Conservation (phyloP, 2,329 filamentous ascomycete genomes). For the Chrysoporthe puriensis region DNA sequence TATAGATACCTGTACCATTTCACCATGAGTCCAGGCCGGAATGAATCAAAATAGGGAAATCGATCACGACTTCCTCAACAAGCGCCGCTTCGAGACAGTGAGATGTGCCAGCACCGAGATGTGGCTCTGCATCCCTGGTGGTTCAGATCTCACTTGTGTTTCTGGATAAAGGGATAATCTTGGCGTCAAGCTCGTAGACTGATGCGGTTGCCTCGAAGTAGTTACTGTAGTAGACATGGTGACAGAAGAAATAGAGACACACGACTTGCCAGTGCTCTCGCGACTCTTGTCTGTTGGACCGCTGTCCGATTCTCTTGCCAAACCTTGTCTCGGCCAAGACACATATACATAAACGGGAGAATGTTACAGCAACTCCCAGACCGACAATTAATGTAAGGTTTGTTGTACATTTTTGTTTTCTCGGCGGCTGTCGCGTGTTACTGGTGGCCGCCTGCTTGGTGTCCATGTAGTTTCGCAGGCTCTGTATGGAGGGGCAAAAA, state of each 20-base stretch:
- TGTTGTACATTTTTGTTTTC: background rate
- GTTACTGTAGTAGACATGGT: slow-evolving; percentile 7
- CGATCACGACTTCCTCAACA: slow-evolving; percentile 25
- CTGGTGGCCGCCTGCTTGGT: slow-evolving; percentile 11
- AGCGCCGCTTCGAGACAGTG: slow-evolving; percentile 28
- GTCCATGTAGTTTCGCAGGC: slow-evolving; percentile 15
- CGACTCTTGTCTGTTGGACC: background rate
- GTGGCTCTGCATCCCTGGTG: slow-evolving; percentile 3
- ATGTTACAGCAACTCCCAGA: background rate
- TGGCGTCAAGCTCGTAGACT: slow-evolving; percentile 4
- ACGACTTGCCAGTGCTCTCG: background rate
- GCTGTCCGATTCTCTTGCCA: background rate
- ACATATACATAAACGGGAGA: background rate
- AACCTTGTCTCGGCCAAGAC: background rate
- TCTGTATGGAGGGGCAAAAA: slow-evolving; percentile 19
- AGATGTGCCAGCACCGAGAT: slow-evolving; percentile 23
- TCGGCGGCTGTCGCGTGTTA: background rate
- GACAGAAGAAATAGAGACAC: background rate
- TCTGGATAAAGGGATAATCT: background rate
- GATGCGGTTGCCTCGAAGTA: background rate
- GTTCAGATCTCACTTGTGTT: slow-evolving; percentile 5
- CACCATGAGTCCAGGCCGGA: slow-evolving; percentile 40
- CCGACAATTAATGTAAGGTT: background rate
- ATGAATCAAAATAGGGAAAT: slow-evolving; percentile 38
- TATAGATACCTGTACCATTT: slow-evolving; percentile 38